These are phyloP conservation scores for Plenodomus lindquistii DNA, from an alignment of 2,329 filamentous ascomycete species.

Conservation along the genomic window DNA sequence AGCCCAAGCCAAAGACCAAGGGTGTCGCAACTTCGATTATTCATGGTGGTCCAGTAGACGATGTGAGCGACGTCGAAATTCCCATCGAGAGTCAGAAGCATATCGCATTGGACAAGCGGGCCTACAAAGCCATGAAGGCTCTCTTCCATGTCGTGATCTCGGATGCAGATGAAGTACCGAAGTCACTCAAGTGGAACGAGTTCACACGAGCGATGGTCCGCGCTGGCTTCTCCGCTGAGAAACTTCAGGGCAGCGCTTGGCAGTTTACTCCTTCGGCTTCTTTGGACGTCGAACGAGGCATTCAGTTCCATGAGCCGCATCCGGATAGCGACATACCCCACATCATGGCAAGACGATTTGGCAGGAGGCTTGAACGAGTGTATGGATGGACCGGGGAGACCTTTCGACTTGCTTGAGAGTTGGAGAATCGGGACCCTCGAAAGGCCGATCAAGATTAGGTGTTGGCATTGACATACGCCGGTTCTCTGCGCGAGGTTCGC, in stretches of 20 bases:
- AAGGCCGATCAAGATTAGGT: no score
- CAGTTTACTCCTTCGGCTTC: constrained; percentile 53
- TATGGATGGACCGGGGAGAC: constrained; percentile 1
- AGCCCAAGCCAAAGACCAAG: constrained; percentile 12
- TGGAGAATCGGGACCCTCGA: no score
- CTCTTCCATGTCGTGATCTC: not conserved
- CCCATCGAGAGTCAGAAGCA: no score
- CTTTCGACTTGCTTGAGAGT: not conserved
- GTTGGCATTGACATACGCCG: no score
- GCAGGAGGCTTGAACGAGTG: constrained; percentile 46
- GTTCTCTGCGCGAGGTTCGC: no score
- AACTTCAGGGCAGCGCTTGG: constrained; percentile 63
- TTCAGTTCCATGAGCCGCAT: constrained; percentile 66
- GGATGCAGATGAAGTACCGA: constrained; percentile 39
- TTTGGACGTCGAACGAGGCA: constrained; percentile 52
- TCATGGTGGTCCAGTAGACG: no score
- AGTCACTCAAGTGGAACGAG: constrained; percentile 58
- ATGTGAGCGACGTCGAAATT: no score
- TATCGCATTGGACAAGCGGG: no score
- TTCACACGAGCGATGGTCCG: constrained; percentile 57
- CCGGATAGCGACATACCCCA: constrained; percentile 57
- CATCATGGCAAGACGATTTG: constrained; percentile 51
- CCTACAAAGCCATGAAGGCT: no score
- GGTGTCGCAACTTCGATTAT: no score
- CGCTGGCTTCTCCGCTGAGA: constrained; percentile 57